A percentile compares a stretch with the other conserved stretches of the same genome.
These are phyloP conservation scores for Trichoderma sp. DNA, from an alignment of 2,329 filamentous ascomycete genomes.

Conservation along the genomic window DNA sequence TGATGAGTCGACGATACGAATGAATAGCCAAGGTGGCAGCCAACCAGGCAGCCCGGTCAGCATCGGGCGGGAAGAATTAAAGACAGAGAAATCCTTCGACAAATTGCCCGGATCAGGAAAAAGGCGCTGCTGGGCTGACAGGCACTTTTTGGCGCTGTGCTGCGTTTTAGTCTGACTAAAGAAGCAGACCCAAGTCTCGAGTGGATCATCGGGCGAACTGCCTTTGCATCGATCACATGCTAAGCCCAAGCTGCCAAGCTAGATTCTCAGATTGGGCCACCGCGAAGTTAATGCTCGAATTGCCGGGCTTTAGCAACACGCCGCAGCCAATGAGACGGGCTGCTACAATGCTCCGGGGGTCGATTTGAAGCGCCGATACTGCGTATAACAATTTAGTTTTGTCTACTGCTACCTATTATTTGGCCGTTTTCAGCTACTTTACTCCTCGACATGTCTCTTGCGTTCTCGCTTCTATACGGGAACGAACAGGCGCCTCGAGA, in stretches of 20 bases:
- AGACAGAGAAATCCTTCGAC: constrained; percentile 1
- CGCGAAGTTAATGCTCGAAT: neutral
- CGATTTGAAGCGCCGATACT: neutral
- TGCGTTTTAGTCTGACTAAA: constrained; percentile 7
- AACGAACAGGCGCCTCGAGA: neutral
- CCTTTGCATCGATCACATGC: constrained; percentile 25
- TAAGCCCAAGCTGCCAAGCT: neutral
- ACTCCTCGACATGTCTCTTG: neutral
- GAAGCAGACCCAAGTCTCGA: neutral
- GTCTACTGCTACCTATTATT: neutral
- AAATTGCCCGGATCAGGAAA: neutral
- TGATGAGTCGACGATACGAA: constrained; percentile 22
- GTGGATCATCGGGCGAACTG: constrained; percentile 27
- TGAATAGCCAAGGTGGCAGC: constrained; percentile 18
- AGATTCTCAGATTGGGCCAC: neutral
- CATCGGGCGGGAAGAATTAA: constrained; percentile 16
- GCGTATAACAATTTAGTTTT: neutral
- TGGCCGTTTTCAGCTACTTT: neutral
- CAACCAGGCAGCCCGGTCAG: constrained; percentile 24
- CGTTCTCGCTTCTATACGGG: neutral
- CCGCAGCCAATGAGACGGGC: constrained; percentile 21
- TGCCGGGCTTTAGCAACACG: constrained; percentile 12
- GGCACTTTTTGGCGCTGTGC: constrained; percentile 2
- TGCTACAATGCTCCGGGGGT: neutral
- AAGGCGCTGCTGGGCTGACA: constrained; percentile 12